These are phyloP conservation scores for Xanthoconium purpureum DNA, from an alignment of 768 basidiomycete species.

Conservation along the genomic window DNA sequence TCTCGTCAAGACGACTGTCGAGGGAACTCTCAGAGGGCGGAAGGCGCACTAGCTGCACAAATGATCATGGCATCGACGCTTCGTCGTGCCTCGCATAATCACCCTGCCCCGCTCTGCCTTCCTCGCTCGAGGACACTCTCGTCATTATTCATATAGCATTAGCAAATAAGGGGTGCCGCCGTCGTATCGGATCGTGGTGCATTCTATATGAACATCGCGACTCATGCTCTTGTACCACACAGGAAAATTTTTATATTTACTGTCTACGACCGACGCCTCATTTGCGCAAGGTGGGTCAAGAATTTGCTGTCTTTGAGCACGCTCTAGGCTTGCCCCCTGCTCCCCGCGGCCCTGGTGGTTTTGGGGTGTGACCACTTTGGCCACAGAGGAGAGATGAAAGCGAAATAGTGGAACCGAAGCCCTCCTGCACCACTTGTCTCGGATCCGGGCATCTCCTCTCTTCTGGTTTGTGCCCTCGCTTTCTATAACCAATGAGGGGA, in stretches of 20 bases:
- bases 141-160: background rate
- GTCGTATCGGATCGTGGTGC: slow-evolving; percentile 6
- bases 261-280: slow-evolving; percentile 14
- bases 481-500: slow-evolving; percentile 6
- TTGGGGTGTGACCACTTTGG: background rate
- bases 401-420: background rate
- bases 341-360: slow-evolving; percentile 16
- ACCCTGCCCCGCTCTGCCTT: slow-evolving; percentile 11
- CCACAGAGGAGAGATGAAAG: background rate
- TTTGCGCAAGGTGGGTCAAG: slow-evolving; percentile 8
- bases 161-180: slow-evolving; percentile 1
- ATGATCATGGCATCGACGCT: slow-evolving; percentile 1
- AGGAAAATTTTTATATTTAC: slow-evolving; percentile 6
- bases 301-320: slow-evolving; percentile 5
- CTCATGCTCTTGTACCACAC: slow-evolving; percentile 2
- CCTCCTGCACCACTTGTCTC: slow-evolving; percentile 2
- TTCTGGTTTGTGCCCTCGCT: background rate
- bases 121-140: slow-evolving; percentile 6
- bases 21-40: background rate
- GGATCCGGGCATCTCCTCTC: slow-evolving; percentile 10
- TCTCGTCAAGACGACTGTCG: background rate
- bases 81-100: slow-evolving; percentile 5
- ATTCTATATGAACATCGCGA: background rate
- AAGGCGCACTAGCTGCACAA: background rate
- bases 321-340: slow-evolving; percentile 2